A percentile compares a stretch with the other conserved stretches of the same genome.
These are phyloP conservation scores for Curvularia sp. DNA, from an alignment of 2,329 filamentous ascomycete species.

Conservation along the genomic window DNA sequence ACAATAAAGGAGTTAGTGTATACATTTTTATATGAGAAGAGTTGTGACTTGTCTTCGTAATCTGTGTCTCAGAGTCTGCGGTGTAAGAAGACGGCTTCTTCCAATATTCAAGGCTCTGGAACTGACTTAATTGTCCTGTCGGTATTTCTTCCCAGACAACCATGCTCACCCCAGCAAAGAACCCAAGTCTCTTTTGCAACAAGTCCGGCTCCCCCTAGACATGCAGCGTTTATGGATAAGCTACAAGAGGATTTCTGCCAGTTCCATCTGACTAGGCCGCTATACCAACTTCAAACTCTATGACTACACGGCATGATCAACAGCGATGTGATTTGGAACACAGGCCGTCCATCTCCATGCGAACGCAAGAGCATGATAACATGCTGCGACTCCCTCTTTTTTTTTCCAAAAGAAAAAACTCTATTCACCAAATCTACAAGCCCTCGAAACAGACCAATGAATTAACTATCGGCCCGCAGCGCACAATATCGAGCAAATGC, in stretches of 20 bases:
- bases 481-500: background rate
- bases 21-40: background rate
- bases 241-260: background rate
- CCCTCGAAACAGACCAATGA: background rate
- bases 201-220: background rate
- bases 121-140: background rate
- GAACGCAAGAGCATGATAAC: background rate
- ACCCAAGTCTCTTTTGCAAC: background rate
- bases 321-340: background rate
- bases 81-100: background rate
- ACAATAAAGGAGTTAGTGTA: background rate
- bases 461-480: background rate
- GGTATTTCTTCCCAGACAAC: background rate
- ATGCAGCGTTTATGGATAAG: background rate
- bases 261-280: background rate
- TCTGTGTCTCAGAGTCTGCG: background rate
- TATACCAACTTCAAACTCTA: background rate
- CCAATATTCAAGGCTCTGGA: background rate
- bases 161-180: background rate
- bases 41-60: background rate
- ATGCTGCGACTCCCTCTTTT: background rate
- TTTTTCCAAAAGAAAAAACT: no score
- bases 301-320: background rate
- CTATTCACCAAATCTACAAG: background rate
- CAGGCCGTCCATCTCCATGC: background rate